A percentile compares a stretch with the other conserved stretches of the same genome.
Evolutionary conservation across 2,329 filamentous ascomycete species (phyloP).

Genomic region (Neofusicoccum sp.): DNA sequence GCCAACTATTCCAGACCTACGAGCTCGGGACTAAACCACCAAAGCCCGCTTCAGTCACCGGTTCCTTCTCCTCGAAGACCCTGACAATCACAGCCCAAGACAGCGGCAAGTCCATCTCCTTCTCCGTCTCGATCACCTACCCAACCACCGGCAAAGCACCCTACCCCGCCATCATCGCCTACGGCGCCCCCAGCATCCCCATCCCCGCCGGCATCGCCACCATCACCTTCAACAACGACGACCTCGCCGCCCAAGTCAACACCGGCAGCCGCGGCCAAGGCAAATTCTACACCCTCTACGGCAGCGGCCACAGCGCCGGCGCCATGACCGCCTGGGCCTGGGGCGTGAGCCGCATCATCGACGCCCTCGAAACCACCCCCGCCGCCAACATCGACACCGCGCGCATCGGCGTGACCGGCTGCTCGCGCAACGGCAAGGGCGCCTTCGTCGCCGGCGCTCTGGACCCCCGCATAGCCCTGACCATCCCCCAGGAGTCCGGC

Average conservation of each 20-base stretch:
- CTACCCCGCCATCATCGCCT: conserved; percentile 58
- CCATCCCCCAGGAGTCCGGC: conserved; percentile 62
- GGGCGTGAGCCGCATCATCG: conserved; percentile 61
- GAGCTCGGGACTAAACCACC: conserved; percentile 40
- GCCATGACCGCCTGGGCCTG: conserved; percentile 63
- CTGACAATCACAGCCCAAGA: conserved; percentile 37
- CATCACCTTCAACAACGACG: conserved; percentile 60
- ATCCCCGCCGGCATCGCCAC: conserved; percentile 55
- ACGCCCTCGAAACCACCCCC: conserved; percentile 54
- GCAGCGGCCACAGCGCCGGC: conserved; percentile 54
- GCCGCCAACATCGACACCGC: conserved; percentile 44
- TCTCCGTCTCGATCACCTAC: conserved; percentile 37
- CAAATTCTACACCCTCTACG: conserved; percentile 60
- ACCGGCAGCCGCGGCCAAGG: conserved; percentile 53
- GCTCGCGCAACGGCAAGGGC: conserved; percentile 64
- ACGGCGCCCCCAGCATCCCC: conserved; percentile 56
- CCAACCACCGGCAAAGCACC: conserved; percentile 47
- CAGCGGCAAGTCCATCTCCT: conserved; percentile 35
- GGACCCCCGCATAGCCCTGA: conserved; percentile 58
- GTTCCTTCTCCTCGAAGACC: conserved; percentile 30
- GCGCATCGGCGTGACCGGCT: conserved; percentile 57
- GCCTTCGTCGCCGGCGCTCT: conserved; percentile 62
- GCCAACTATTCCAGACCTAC: conserved; percentile 35
- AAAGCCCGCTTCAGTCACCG: conserved; percentile 33
- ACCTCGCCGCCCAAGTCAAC: conserved; percentile 52